A percentile compares a stretch with the other conserved stretches of the same genome.
Conservation (phyloP, 2,329 filamentous ascomycete species). For the Akanthomyces lecanii region DNA sequence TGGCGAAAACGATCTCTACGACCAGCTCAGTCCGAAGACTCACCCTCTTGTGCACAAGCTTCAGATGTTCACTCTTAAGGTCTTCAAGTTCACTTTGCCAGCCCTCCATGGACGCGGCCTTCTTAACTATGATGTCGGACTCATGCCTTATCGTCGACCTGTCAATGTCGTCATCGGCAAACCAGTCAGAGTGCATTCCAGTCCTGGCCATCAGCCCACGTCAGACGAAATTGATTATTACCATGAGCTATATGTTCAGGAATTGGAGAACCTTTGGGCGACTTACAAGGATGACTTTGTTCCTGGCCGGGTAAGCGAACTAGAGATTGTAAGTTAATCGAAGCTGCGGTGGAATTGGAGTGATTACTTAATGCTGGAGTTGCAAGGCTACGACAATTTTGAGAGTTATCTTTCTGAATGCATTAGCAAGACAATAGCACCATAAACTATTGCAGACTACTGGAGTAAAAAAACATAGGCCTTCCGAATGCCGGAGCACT, state of each 20-base stretch:
- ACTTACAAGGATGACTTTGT: constrained; percentile 75
- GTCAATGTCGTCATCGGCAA: constrained; percentile 86
- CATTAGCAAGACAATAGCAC: not conserved
- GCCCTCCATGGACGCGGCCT: constrained; percentile 86
- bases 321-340: constrained; percentile 47
- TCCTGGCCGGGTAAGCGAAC: constrained; percentile 55
- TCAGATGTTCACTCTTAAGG: constrained; percentile 79
- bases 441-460: not conserved
- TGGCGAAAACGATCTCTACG: constrained; percentile 94
- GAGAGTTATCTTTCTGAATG: not conserved
- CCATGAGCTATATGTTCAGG: constrained; percentile 73
- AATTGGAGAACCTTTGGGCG: constrained; percentile 70
- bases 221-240: constrained; percentile 74
- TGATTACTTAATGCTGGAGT: too few relatives aligned
- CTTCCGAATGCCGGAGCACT: not conserved
- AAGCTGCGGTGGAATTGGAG: too few relatives aligned
- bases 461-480: too few relatives aligned
- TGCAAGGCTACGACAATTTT: not conserved
- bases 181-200: constrained; percentile 65
- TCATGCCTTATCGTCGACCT: constrained; percentile 87
- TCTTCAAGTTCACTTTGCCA: constrained; percentile 88
- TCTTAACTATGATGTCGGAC: constrained; percentile 95
- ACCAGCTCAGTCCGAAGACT: constrained; percentile 72
- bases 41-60: constrained; percentile 76
- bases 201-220: constrained; percentile 56